These are phyloP conservation scores for Pleoardoris graminearum DNA, from an alignment of 2,329 filamentous ascomycete species.

Conservation along the genomic window DNA sequence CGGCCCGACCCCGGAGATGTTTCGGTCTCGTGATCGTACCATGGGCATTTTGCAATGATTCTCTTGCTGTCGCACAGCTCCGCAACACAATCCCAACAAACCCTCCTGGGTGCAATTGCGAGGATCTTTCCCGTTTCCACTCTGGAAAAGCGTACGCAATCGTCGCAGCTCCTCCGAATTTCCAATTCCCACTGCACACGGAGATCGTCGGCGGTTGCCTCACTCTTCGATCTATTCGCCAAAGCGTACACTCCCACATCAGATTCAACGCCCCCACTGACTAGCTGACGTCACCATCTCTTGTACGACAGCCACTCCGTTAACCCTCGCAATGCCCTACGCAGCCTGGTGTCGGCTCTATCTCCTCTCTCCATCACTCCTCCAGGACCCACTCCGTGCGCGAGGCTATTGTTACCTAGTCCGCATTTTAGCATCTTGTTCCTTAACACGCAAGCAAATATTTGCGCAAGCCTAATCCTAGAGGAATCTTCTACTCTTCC, in stretches of 20 bases:
- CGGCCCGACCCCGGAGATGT: too few species aligned
- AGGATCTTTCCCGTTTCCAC: too few species aligned
- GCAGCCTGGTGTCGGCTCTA: not conserved
- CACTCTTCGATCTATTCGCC: conserved; percentile 2
- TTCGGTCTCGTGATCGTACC: too few species aligned
- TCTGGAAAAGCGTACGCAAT: not conserved
- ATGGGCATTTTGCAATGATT: too few species aligned
- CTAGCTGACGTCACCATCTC: not conserved
- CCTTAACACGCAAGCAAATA: not conserved
- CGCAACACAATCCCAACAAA: not conserved
- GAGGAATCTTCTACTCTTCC: not conserved
- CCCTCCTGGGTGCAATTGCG: not conserved
- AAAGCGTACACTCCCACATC: not conserved
- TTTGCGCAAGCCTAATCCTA: not conserved
- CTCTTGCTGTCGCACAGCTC: too few species aligned
- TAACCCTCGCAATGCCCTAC: conserved; percentile 6
- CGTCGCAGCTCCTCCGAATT: not conserved
- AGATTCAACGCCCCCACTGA: not conserved
- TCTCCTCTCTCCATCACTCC: too few species aligned
- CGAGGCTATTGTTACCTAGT: too few species aligned
- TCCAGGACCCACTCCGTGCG: too few species aligned
- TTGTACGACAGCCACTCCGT: not conserved
- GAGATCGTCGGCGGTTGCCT: not conserved
- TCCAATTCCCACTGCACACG: not conserved
- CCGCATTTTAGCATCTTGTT: not conserved